Base-by-base conservation (phyloP, 331 rosid species). In the Rosa hybrid region DNA sequence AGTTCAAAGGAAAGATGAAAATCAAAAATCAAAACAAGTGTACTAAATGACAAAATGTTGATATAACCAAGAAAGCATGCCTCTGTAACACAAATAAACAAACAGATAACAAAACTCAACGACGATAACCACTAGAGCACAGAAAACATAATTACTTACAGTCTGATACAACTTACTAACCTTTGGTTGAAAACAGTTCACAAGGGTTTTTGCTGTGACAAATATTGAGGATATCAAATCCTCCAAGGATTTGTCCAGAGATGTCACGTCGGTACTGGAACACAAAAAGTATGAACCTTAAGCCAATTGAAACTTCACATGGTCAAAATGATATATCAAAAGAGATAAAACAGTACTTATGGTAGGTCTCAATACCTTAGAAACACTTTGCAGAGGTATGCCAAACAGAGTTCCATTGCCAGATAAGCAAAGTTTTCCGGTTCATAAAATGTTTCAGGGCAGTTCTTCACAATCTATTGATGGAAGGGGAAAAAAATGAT, bases 391-490 rank as follows among this genome's bases (percentile, higher is more conserved):
- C 84, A 81, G 78, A 89, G 89, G 86, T 89, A 91, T 73, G 89
- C 83, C 41, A 90, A 83, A 79, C 96, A 89, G 85, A 91, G 94
- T 80, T 96, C 99, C 90, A 86, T 74, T 23, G 89, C 86, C 77
- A 85, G 70, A 84, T 86, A 84, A 62, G 93, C 80, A 87, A 93
- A 90, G 23, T 81, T 86, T 84, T 90, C 99, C 44, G 41, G 48
- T 80, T 83, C 76, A 78, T 91, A 88, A 83, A 87, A 88, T 71
- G 83, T 89, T 74, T 78, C 88, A 20, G 98, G 97, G 85, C 97
- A 93, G 90, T 89, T 93, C 82, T 89, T 88, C 86, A 91, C 92
- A 80, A 93, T 90, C 99, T 95, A 90, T 20, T 76, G 60, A 59
- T 81, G 56, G 81, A 89, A 84, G 63, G 72, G 71, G 85, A 77